Conservation (phyloP, 768 basidiomycete species). For the Saitozyma podzolica region DNA sequence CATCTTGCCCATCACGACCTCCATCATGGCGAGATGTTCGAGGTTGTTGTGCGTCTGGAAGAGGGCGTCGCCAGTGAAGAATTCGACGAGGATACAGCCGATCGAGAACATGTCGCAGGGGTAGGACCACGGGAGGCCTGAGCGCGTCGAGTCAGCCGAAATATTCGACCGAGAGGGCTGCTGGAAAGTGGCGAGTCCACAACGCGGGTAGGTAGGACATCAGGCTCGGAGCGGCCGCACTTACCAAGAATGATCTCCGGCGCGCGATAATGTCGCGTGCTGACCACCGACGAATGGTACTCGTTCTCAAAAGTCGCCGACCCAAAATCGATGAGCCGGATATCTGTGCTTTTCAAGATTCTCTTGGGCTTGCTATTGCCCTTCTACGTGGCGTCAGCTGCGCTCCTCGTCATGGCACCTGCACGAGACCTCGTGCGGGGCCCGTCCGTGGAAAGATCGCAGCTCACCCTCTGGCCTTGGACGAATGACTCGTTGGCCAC, state of each 20-base stretch:
- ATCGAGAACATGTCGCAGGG: conserved; percentile 98
- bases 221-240: conserved; percentile 34
- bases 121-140: conserved; percentile 96
- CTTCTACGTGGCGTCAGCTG: conserved; percentile 38
- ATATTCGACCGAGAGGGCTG: background rate
- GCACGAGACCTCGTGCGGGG: background rate
- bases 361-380: conserved; percentile 69
- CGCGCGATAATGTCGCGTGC: conserved; percentile 95
- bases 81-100: conserved; percentile 97
- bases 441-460: background rate
- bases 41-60: conserved; percentile 99
- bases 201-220: background rate
- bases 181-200: background rate
- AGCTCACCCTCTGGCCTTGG: conserved; percentile 44
- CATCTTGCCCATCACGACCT: conserved; percentile 98
- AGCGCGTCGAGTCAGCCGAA: background rate
- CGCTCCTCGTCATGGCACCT: background rate
- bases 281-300: conserved; percentile 97
- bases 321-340: conserved; percentile 96
- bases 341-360: conserved; percentile 79
- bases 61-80: conserved; percentile 95
- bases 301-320: conserved; percentile 97
- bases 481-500: conserved; percentile 71
- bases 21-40: conserved; percentile 99
- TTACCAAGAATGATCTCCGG: conserved; percentile 97